Conservation (phyloP, 768 basidiomycete species). For the Tricholoma sp. region DNA sequence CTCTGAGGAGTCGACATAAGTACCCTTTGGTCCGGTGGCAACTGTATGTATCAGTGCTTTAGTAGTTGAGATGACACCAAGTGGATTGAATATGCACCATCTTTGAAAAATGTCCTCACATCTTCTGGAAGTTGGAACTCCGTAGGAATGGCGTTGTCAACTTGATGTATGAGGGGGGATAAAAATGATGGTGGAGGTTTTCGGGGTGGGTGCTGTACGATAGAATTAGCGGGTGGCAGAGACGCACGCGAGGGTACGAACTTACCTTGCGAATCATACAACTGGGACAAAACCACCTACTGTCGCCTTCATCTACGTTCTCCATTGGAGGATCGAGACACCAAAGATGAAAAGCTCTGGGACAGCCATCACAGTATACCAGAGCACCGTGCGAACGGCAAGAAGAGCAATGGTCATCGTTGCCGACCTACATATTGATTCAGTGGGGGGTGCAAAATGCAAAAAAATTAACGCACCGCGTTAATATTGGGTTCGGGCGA, state of each 20-base stretch:
- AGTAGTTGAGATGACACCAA: conserved; percentile 4
- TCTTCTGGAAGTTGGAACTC: conserved; percentile 88
- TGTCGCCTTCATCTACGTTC: conserved; percentile 78
- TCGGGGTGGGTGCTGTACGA: conserved; percentile 55
- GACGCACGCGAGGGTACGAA: conserved; percentile 12
- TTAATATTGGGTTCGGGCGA: conserved; percentile 42
- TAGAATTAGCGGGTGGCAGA: conserved; percentile 16
- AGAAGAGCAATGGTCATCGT: conserved; percentile 83
- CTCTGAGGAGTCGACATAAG: conserved; percentile 78
- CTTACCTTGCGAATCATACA: conserved; percentile 65
- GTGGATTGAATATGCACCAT: conserved; percentile 49
- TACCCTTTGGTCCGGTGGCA: conserved; percentile 69
- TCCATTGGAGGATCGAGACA: conserved; percentile 97
- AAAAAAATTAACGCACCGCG: conserved; percentile 29
- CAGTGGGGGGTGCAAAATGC: conserved; percentile 1
- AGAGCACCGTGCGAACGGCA: conserved; percentile 80
- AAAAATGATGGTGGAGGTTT: conserved; percentile 65
- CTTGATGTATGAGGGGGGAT: conserved; percentile 64
- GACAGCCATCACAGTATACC: conserved; percentile 97
- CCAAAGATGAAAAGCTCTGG: conserved; percentile 92
- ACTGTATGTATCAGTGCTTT: conserved; percentile 44
- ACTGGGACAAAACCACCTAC: conserved; percentile 76
- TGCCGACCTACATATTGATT: conserved; percentile 37
- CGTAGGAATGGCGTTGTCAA: conserved; percentile 64
- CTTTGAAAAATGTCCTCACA: conserved; percentile 77